Evolutionary conservation across 495 filamentous ascomycete genomes (phyloP).

Genomic region (Corynascus novoguineensis): DNA sequence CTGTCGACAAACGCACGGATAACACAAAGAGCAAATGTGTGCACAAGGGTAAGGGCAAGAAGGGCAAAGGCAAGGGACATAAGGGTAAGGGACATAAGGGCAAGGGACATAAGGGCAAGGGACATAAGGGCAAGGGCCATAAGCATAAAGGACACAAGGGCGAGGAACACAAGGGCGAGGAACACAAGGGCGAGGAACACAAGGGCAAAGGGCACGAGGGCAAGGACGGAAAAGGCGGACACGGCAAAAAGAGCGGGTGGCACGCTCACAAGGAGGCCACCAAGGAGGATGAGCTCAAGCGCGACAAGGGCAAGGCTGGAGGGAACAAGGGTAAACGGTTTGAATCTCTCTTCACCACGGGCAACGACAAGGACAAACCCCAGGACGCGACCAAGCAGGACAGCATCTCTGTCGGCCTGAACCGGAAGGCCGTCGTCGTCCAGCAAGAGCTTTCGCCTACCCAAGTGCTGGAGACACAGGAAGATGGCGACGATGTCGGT

Average conservation of each 20-base stretch:
- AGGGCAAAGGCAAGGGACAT: not conserved
- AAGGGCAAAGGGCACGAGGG: not conserved
- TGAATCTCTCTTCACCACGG: conserved; percentile 3
- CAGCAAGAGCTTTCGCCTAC: not conserved
- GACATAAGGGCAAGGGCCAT: not conserved
- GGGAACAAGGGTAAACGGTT: not conserved
- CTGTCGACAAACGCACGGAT: not conserved
- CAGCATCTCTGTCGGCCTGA: no score
- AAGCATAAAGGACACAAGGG: no score
- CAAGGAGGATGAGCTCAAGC: not conserved
- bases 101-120: conserved; percentile 3
- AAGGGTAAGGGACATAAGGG: not conserved
- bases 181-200: conserved; percentile 9
- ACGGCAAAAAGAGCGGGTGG: conserved; percentile 4
- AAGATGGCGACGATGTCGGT: not conserved
- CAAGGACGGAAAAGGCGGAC: conserved; percentile 4
- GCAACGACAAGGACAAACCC: not conserved
- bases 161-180: not conserved
- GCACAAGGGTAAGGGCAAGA: not conserved
- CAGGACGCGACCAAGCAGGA: no score
- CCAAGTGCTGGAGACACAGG: not conserved
- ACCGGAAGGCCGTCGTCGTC: not conserved
- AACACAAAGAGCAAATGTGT: no score
- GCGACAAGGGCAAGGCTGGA: not conserved
- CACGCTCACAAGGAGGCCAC: conserved; percentile 4